phyloP scores from a whole-genome alignment of 2,329 filamentous ascomycete species.

The Colletotrichum tofieldiae region DNA sequence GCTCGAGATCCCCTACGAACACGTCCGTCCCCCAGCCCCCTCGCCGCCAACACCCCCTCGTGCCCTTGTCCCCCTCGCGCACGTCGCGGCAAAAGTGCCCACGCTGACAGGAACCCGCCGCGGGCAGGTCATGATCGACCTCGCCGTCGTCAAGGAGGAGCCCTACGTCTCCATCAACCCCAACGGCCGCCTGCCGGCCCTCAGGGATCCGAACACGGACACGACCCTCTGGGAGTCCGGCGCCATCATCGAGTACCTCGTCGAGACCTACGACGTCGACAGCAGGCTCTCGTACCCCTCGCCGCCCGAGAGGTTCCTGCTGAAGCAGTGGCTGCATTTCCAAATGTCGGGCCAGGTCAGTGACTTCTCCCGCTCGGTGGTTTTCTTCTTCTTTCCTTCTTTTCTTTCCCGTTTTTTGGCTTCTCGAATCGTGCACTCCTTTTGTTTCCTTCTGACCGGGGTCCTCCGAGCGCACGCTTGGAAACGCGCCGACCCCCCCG shows the following conservation, averaged over 20 bases:
- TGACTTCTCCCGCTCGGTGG: too few species aligned
- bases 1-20: constrained; percentile 54
- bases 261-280: constrained; percentile 50
- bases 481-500: neutral
- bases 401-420: too few species aligned
- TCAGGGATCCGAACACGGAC: constrained; percentile 54
- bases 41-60: too few species aligned
- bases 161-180: constrained; percentile 52
- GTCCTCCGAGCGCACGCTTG: too few species aligned
- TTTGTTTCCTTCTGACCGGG: too few species aligned
- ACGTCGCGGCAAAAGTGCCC: neutral
- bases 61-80: too few species aligned
- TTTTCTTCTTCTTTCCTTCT: too few species aligned
- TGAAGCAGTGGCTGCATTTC: constrained; percentile 29
- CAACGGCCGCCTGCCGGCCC: constrained; percentile 54
- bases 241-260: constrained; percentile 52
- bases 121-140: constrained; percentile 37
- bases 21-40: neutral
- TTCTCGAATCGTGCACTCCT: too few species aligned
- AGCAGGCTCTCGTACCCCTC: constrained; percentile 48
- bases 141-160: constrained; percentile 47
- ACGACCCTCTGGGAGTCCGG: constrained; percentile 51
- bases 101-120: neutral
- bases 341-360: constrained; percentile 38
- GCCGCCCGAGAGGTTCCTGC: constrained; percentile 49